These are phyloP conservation scores for Vitis hybrid DNA, from an alignment of 177 flowering plant genomes.

Conservation along the genomic window DNA sequence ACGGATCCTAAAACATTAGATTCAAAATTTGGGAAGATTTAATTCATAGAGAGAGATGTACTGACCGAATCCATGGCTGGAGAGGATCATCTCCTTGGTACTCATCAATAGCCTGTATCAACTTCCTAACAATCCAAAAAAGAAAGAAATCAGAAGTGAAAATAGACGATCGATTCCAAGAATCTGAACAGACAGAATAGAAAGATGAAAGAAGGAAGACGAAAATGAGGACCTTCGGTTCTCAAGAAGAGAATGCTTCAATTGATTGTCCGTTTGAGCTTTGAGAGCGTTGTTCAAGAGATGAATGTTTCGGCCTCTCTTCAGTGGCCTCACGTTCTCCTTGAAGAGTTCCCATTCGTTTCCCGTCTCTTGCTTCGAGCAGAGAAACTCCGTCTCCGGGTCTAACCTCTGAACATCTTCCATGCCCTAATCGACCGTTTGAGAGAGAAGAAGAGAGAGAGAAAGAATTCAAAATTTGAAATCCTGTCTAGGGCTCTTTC, in stretches of 20 bases:
- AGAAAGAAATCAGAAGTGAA: constrained; percentile 1
- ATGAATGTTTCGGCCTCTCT: constrained; percentile 76
- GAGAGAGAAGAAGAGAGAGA: constrained; percentile 1
- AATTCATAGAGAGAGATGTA: background rate
- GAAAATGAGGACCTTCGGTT: constrained; percentile 46
- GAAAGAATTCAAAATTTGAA: constrained; percentile 11
- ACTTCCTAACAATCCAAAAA: constrained; percentile 33
- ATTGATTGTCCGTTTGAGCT: constrained; percentile 39
- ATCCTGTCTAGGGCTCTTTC: background rate
- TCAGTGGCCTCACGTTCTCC: constrained; percentile 88
- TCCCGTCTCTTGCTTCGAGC: constrained; percentile 53
- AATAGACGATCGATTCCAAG: background rate
- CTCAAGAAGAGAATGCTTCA: constrained; percentile 54
- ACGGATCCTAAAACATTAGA: too few relatives aligned
- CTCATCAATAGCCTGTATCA: constrained; percentile 80
- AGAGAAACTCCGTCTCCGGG: constrained; percentile 73
- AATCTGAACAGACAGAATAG: background rate
- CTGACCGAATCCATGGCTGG: constrained; percentile 86
- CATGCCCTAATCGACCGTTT: constrained; percentile 10
- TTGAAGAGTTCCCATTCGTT: constrained; percentile 91
- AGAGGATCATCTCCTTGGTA: constrained; percentile 92
- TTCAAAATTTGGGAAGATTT: too few relatives aligned
- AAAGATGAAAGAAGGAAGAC: constrained; percentile 1
- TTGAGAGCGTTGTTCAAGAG: constrained; percentile 71
- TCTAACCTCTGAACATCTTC: constrained; percentile 37